A percentile compares a stretch with the other conserved stretches of the same genome.
phyloP scores from a whole-genome alignment of 2,329 filamentous ascomycete species.

The Leptosphaerulina australis region DNA sequence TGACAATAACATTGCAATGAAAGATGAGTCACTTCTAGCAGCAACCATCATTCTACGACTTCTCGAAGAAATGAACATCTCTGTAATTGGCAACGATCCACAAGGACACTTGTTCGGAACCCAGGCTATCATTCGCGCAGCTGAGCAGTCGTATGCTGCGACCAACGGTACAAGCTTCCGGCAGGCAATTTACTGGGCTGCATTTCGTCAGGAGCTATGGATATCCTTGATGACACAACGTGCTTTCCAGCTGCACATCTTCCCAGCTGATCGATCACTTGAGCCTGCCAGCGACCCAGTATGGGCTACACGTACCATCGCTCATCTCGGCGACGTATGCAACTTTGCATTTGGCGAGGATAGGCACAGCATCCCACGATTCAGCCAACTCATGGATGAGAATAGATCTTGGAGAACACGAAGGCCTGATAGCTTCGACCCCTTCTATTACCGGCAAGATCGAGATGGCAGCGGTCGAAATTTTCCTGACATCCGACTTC shows the following conservation, averaged over 20 bases:
- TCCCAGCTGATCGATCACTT: conserved; percentile 49
- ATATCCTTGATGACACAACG: conserved; percentile 47
- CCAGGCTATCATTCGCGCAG: conserved; percentile 45
- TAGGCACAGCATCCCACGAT: conserved; percentile 39
- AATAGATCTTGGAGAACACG: conserved; percentile 43
- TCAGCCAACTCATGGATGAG: conserved; percentile 42
- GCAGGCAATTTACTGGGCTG: conserved; percentile 48
- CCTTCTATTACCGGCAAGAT: conserved; percentile 43
- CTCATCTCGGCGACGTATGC: conserved; percentile 46
- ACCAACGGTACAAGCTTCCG: conserved; percentile 41
- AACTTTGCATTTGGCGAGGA: conserved; percentile 47
- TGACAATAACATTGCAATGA: conserved; percentile 47
- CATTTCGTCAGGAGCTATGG: conserved; percentile 48
- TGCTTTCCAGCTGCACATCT: conserved; percentile 46
- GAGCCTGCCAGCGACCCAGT: conserved; percentile 49
- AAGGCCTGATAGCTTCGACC: conserved; percentile 44
- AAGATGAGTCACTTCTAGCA: conserved; percentile 50
- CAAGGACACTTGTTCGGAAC: conserved; percentile 50
- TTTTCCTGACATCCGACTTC: conserved; percentile 46
- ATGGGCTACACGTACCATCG: conserved; percentile 53
- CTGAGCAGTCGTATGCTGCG: conserved; percentile 42
- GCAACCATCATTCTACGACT: conserved; percentile 51
- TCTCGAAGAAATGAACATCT: conserved; percentile 52
- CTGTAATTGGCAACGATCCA: conserved; percentile 43
- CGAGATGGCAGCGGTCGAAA: conserved; percentile 41